Evolutionary conservation across 768 basidiomycete genomes (phyloP).

Genomic region (Mrakia gelida): DNA sequence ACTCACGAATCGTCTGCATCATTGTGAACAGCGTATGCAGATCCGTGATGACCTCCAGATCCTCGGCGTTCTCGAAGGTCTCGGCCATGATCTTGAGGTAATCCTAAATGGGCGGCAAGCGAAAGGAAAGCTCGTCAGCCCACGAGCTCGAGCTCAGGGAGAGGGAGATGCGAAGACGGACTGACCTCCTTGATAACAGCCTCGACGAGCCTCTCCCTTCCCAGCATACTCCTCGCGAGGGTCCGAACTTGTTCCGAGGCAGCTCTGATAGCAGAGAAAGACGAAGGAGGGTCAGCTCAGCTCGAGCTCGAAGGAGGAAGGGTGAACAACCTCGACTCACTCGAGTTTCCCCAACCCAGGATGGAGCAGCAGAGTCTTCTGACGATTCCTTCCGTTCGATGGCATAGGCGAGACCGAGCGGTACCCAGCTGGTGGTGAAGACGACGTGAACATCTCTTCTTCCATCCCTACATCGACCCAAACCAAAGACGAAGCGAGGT

Average conservation of each 20-base stretch:
- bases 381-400: background rate
- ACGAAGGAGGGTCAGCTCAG: background rate
- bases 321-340: background rate
- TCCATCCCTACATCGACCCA: background rate
- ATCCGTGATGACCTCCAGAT: conserved; percentile 83
- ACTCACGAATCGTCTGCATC: conserved; percentile 89
- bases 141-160: conserved; percentile 19
- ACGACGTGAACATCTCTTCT: background rate
- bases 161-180: conserved; percentile 34
- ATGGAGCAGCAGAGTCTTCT: background rate
- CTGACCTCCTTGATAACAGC: conserved; percentile 79
- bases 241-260: conserved; percentile 53
- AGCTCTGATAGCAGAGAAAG: background rate
- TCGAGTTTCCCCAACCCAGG: background rate
- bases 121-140: conserved; percentile 1
- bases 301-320: background rate
- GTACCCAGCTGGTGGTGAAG: background rate
- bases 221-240: conserved; percentile 63
- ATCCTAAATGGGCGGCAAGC: conserved; percentile 51
- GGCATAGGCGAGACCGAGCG: conserved; percentile 17
- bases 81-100: conserved; percentile 83
- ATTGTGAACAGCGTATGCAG: conserved; percentile 84
- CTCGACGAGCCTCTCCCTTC: conserved; percentile 83
- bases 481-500: background rate
- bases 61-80: conserved; percentile 83